A percentile compares a stretch with the other conserved stretches of the same genome.
These are phyloP conservation scores for Grigorovia transvaalensis DNA, from an alignment of 805 yeast genomes.

Conservation along the genomic window DNA sequence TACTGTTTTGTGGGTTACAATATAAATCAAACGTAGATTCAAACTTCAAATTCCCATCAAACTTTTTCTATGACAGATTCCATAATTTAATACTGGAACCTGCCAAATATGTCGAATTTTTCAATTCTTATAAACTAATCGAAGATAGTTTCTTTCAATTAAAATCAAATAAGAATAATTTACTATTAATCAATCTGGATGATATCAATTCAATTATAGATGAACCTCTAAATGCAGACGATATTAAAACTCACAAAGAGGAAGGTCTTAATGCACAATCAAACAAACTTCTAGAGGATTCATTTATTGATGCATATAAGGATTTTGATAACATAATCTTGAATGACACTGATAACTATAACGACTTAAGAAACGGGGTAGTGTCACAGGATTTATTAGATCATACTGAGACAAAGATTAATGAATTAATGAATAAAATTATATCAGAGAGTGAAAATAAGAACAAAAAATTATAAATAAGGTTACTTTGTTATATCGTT, in stretches of 20 bases:
- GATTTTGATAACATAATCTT: not conserved
- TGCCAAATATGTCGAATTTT: conserved; percentile 16
- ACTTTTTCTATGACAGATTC: conserved; percentile 25
- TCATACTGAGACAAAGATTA: conserved; percentile 19
- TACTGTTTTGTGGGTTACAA: conserved; percentile 25
- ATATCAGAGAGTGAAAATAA: conserved; percentile 17
- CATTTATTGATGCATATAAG: not conserved
- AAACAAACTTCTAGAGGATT: too few species aligned
- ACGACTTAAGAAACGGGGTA: conserved; percentile 20
- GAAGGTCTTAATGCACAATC: conserved; percentile 8
- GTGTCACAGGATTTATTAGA: conserved; percentile 23
- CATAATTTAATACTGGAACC: conserved; percentile 13
- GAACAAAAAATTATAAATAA: not conserved
- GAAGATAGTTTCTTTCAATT: conserved; percentile 28
- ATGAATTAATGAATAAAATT: conserved; percentile 16
- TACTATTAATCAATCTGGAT: conserved; percentile 16
- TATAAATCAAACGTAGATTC: conserved; percentile 20
- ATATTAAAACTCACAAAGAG: conserved; percentile 12
- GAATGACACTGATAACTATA: conserved; percentile 15
- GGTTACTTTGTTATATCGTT: not conserved
- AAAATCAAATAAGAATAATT: conserved; percentile 27
- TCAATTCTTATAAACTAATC: conserved; percentile 22
- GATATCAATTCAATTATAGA: conserved; percentile 19
- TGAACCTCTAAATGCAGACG: conserved; percentile 8
- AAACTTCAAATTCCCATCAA: conserved; percentile 22